Evolutionary conservation across 1,284 basidiomycete genomes (phyloP), one percentile per base, ranked within the genome.

Genomic region (Trametes hirsuta): DNA sequence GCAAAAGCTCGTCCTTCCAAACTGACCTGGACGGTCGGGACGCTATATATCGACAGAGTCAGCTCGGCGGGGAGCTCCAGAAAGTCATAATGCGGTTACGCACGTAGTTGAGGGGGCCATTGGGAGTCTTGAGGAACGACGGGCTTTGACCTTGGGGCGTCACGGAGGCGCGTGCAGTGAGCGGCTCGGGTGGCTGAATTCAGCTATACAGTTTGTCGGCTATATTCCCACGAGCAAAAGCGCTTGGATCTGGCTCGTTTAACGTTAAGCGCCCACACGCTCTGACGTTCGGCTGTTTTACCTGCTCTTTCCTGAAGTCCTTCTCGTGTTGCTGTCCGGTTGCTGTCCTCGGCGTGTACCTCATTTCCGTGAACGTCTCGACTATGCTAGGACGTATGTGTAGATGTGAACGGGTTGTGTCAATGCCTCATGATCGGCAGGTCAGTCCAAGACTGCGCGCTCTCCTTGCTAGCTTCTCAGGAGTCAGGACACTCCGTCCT

Each of bases 1-100:
- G 3, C 35, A 37, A 45, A 12, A 15, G 21, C 21, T n/a, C 40
- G 41, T 6, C 35, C 35, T n/a, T 62, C 53, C 62, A 52, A 68
- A 78, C 87, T 79, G 66, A 90, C 88, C 80, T 87, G 80, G 79
- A 87, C 86, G 74, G 81, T 86, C 73, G 88, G 86, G 72, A 88
- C 85, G 68, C 86, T 89, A 59, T 30, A 15, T 49, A 40, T 53
- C 30, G 18, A 12, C 12, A 21, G 37, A 30, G 35, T 51, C 37
- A 61, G 48, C 10, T 61, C 49, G 37, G 45, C 35, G 44, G 56
- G 42, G 45, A 10, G 30, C 11, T 35, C 25, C 24, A 49, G 18
- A 53, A 25, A 40, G 41, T 25, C 25, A 54, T 36, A 49, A 62
- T 57, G 41, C 49, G n/a, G n/a, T 46, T 65, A 73, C 73, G 63